These are phyloP conservation scores for Aurifilum marmelostoma DNA, from an alignment of 2,329 filamentous ascomycete genomes.

Conservation along the genomic window DNA sequence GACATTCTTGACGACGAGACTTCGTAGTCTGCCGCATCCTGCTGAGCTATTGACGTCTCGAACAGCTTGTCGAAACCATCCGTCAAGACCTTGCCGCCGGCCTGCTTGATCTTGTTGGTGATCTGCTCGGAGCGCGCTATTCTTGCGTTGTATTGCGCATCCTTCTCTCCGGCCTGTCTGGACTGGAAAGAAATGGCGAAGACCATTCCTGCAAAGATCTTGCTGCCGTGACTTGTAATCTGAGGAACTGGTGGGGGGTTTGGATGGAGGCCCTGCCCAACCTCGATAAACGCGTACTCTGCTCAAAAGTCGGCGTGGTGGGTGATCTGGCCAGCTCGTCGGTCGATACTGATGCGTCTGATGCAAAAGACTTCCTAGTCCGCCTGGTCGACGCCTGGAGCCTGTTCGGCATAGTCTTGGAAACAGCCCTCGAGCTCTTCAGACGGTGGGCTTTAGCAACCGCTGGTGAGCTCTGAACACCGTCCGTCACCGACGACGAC, in stretches of 20 bases:
- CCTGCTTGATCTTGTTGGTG: slow-evolving; percentile 63
- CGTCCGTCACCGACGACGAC: slow-evolving; percentile 12
- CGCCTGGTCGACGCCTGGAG: slow-evolving; percentile 36
- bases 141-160: slow-evolving; percentile 50
- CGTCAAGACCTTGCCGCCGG: slow-evolving; percentile 73
- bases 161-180: slow-evolving; percentile 53
- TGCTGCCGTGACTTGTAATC: slow-evolving; percentile 25
- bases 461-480: slow-evolving; percentile 38
- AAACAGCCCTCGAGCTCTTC: slow-evolving; percentile 30
- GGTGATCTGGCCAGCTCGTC: slow-evolving; percentile 53
- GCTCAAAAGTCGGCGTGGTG: slow-evolving; percentile 42
- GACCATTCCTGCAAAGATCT: slow-evolving; percentile 77
- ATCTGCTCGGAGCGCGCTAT: slow-evolving; percentile 50
- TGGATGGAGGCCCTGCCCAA: slow-evolving; percentile 29
- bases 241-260: slow-evolving; percentile 20
- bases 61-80: slow-evolving; percentile 85
- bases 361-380: slow-evolving; percentile 29
- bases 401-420: slow-evolving; percentile 36
- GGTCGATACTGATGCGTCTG: slow-evolving; percentile 46
- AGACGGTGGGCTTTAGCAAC: slow-evolving; percentile 38
- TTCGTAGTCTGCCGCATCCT: slow-evolving; percentile 35
- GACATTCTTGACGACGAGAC: slow-evolving; percentile 33
- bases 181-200: slow-evolving; percentile 80
- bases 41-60: slow-evolving; percentile 47
- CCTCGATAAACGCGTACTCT: slow-evolving; percentile 39